These are phyloP conservation scores for Penicillium sp. DNA, from an alignment of 2,329 filamentous ascomycete genomes.

Conservation along the genomic window DNA sequence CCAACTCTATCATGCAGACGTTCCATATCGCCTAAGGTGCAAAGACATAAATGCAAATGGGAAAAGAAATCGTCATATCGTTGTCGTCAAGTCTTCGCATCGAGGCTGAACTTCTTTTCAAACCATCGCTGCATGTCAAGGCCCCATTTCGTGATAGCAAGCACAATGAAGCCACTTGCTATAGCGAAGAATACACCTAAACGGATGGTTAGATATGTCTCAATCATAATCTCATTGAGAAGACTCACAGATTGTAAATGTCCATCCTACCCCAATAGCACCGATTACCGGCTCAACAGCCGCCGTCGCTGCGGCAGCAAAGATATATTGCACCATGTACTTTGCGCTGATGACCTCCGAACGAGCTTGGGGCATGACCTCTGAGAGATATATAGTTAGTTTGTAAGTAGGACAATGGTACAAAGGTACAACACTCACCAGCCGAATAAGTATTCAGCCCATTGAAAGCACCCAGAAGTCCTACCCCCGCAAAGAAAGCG, in stretches of 20 bases:
- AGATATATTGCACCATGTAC: slow-evolving; percentile 68
- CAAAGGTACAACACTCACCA: slow-evolving; percentile 13
- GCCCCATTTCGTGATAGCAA: slow-evolving; percentile 25
- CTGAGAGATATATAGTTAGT: slow-evolving; percentile 9
- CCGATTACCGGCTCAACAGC: slow-evolving; percentile 64
- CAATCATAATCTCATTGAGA: slow-evolving; percentile 20
- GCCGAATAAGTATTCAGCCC: slow-evolving; percentile 61
- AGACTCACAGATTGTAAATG: slow-evolving; percentile 57
- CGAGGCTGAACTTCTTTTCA: slow-evolving; percentile 20
- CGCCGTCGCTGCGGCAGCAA: slow-evolving; percentile 61
- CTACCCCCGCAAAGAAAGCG: slow-evolving; percentile 64
- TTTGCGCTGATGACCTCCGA: slow-evolving; percentile 71
- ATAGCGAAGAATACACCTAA: slow-evolving; percentile 25
- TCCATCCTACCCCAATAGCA: slow-evolving; percentile 69
- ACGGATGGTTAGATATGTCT: slow-evolving; percentile 3
- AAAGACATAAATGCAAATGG: slow-evolving; percentile 2
- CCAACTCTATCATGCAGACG: background rate
- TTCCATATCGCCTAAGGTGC: background rate
- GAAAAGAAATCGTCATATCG: background rate
- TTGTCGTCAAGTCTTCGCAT: slow-evolving; percentile 10
- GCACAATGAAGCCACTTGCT: slow-evolving; percentile 23
- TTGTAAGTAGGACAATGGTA: no score
- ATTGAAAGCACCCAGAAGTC: slow-evolving; percentile 65
- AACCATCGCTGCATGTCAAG: slow-evolving; percentile 30
- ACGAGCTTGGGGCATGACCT: slow-evolving; percentile 42